These are phyloP conservation scores for Sequoiadendron giganteum DNA, from an alignment of 75 land plant species.

Conservation along the genomic window DNA sequence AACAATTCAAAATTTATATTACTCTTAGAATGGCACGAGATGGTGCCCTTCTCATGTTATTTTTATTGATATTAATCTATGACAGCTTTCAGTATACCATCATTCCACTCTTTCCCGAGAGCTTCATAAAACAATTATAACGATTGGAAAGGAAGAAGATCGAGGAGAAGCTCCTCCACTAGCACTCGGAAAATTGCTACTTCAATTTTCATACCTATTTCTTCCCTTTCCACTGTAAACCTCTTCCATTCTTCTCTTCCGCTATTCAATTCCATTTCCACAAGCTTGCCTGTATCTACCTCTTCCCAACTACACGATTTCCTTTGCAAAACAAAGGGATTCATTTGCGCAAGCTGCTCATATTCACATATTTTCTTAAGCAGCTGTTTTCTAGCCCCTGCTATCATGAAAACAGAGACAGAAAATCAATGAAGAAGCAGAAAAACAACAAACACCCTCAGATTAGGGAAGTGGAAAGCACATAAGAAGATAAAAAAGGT, in stretches of 20 bases:
- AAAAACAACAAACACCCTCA: background rate
- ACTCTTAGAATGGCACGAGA: background rate
- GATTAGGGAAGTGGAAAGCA: too few relatives aligned
- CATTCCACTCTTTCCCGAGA: background rate
- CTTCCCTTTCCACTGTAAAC: background rate
- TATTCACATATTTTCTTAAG: background rate
- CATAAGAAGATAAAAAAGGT: too few relatives aligned
- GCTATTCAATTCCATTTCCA: conserved; percentile 3
- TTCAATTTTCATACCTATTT: background rate
- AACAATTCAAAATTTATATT: background rate
- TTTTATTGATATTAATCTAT: background rate
- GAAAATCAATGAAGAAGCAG: background rate
- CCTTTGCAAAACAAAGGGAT: background rate
- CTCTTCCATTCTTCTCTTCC: background rate
- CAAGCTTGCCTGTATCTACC: background rate
- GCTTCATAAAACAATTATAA: too few relatives aligned
- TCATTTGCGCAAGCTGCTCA: conserved; percentile 6
- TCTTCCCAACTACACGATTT: too few relatives aligned
- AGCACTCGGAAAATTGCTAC: conserved; percentile 5
- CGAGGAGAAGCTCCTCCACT: background rate
- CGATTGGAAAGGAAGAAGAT: background rate
- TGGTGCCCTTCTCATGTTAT: conserved; percentile 1
- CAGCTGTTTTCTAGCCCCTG: background rate
- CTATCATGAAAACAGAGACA: background rate
- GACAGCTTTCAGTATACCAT: too few relatives aligned